phyloP scores from a whole-genome alignment of 2,329 filamentous ascomycete genomes.

The Chaetomium globosum region DNA sequence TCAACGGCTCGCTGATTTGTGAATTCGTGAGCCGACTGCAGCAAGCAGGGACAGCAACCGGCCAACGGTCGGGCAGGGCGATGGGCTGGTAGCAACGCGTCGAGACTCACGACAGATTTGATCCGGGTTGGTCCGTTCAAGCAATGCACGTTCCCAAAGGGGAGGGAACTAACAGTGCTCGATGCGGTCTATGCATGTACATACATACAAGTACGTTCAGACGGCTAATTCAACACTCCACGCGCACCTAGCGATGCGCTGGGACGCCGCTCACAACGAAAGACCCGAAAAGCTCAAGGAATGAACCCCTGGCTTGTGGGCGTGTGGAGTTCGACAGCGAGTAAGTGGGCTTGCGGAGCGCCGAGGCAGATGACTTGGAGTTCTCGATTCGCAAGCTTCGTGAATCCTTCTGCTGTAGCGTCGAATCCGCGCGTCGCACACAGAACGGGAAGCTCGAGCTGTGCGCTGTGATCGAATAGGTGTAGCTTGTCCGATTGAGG shows the following conservation, averaged over 20 bases:
- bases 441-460: constrained; percentile 16
- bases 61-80: constrained; percentile 25
- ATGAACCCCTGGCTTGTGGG: constrained; percentile 17
- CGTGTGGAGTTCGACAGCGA: constrained; percentile 16
- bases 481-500: constrained; percentile 30
- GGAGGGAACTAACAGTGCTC: constrained; percentile 24
- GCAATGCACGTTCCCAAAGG: constrained; percentile 28
- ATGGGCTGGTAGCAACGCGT: constrained; percentile 33
- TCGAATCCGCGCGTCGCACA: constrained; percentile 25
- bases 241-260: constrained; percentile 9
- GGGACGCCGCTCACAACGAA: constrained; percentile 13
- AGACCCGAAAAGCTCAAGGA: constrained; percentile 12
- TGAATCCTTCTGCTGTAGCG: constrained; percentile 20
- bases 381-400: constrained; percentile 27
- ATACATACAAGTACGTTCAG: constrained; percentile 1
- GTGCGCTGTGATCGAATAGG: constrained; percentile 31
- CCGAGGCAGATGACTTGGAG: constrained; percentile 11
- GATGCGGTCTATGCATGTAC: constrained; percentile 21
- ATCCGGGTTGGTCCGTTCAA: constrained; percentile 31
- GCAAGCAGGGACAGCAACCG: constrained; percentile 13
- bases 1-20: constrained; percentile 21
- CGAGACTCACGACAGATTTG: constrained; percentile 26
- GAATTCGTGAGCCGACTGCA: constrained; percentile 25
- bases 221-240: background rate
- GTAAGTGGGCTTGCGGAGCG: constrained; percentile 12